Percentiles rank a stretch among this genome's conserved stretches.
These are phyloP conservation scores for Kazachstania africana DNA, from an alignment of 805 yeast species.

Conservation along the genomic window DNA sequence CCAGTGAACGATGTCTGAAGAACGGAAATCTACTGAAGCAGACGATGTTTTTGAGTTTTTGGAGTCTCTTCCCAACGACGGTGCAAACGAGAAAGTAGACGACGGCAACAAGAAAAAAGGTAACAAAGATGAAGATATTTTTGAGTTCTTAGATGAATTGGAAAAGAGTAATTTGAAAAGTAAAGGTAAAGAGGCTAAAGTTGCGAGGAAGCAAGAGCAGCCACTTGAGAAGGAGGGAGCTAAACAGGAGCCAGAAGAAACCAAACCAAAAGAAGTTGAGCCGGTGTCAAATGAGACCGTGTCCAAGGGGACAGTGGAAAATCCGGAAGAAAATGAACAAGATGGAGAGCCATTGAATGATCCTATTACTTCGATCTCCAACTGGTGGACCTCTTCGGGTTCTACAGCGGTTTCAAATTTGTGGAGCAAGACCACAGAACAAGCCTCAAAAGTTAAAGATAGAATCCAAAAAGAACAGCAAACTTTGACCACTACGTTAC, in stretches of 20 bases:
- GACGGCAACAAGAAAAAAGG: neutral
- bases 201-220: slow-evolving; percentile 1
- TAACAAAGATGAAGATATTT: slow-evolving; percentile 27
- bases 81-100: slow-evolving; percentile 19
- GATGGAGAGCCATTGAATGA: slow-evolving; percentile 30
- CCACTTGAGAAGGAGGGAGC: slow-evolving; percentile 7
- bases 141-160: slow-evolving; percentile 49
- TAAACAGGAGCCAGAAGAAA: slow-evolving; percentile 5
- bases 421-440: slow-evolving; percentile 51
- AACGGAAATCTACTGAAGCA: slow-evolving; percentile 35
- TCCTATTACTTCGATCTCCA: slow-evolving; percentile 53
- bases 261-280: slow-evolving; percentile 5
- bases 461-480: slow-evolving; percentile 26
- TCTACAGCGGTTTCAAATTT: slow-evolving; percentile 51
- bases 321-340: slow-evolving; percentile 12
- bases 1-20: slow-evolving; percentile 6
- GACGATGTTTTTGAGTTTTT: slow-evolving; percentile 73
- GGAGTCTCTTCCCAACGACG: slow-evolving; percentile 60
- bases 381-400: slow-evolving; percentile 69
- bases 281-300: slow-evolving; percentile 14
- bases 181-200: slow-evolving; percentile 7
- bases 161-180: slow-evolving; percentile 43
- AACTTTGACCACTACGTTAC: slow-evolving; percentile 13
- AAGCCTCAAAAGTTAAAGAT: slow-evolving; percentile 31
- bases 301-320: slow-evolving; percentile 8